These are phyloP conservation scores for Coemansia sp. DNA, from an alignment of 192 early-diverging fungal genomes.

Conservation along the genomic window DNA sequence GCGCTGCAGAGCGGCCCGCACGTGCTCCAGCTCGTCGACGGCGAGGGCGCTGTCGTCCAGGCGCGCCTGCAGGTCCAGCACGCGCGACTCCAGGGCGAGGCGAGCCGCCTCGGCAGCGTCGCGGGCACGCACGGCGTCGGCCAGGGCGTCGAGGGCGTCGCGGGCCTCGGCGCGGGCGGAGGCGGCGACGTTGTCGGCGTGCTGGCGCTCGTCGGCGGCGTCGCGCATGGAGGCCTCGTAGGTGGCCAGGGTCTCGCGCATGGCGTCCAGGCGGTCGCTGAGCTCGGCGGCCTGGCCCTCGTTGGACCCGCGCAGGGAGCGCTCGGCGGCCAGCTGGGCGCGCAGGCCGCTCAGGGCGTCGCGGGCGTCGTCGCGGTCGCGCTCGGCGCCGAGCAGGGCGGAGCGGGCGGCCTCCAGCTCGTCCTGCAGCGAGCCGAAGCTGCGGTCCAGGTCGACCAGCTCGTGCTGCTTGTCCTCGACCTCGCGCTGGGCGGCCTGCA, in stretches of 20 bases:
- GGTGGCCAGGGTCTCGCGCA: conserved; percentile 56
- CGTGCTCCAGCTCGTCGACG: conserved; percentile 66
- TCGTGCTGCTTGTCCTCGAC: conserved; percentile 76
- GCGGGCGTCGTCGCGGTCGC: conserved; percentile 45
- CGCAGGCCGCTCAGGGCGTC: conserved; percentile 31
- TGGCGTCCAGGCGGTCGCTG: conserved; percentile 31
- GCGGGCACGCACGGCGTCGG: conserved; percentile 63
- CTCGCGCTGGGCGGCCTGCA: conserved; percentile 74
- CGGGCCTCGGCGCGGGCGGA: conserved; percentile 62
- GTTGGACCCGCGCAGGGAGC: conserved; percentile 39
- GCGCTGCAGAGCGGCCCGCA: conserved; percentile 74
- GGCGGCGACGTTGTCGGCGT: conserved; percentile 75
- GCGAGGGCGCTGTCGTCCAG: conserved; percentile 74
- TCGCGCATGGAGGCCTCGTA: conserved; percentile 59
- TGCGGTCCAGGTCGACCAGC: conserved; percentile 53
- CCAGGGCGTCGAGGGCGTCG: conserved; percentile 68
- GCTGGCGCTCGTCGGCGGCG: conserved; percentile 66
- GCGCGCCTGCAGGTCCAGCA: conserved; percentile 71
- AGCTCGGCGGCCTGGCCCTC: conserved; percentile 47
- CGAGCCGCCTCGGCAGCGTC: conserved; percentile 64
- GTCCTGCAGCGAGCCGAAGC: conserved; percentile 49
- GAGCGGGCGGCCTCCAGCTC: conserved; percentile 40
- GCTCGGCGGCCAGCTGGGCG: conserved; percentile 39
- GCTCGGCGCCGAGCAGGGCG: conserved; percentile 37
- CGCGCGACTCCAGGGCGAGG: conserved; percentile 64